These are phyloP conservation scores for Nicotiana attenuata DNA, from an alignment of 257 asterid genomes.

Conservation along the genomic window DNA sequence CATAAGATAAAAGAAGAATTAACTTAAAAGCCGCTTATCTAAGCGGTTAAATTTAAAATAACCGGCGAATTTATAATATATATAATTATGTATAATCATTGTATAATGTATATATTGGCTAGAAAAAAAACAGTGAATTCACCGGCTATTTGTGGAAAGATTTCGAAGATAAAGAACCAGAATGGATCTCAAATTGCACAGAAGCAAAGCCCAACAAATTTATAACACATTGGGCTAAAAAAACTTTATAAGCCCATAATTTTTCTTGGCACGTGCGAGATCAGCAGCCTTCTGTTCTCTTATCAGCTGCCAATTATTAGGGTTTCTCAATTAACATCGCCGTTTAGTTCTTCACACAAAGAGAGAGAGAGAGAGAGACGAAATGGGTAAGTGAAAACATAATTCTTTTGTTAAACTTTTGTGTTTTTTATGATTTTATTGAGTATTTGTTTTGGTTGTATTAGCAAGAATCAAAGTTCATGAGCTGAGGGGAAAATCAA, in stretches of 20 bases:
- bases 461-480: slow-evolving; percentile 71
- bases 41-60: no score
- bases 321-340: not conserved
- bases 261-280: not conserved
- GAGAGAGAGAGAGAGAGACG: not conserved
- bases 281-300: not conserved
- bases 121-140: no score
- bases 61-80: no score
- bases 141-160: no score
- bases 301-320: not conserved
- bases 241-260: not conserved
- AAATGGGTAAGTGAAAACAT: slow-evolving; percentile 25
- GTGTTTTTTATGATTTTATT: not conserved
- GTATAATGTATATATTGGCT: no score
- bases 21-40: no score
- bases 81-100: no score
- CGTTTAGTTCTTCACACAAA: not conserved
- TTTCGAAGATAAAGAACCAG: no score
- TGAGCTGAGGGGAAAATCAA: slow-evolving; percentile 49
- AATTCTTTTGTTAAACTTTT: not conserved
- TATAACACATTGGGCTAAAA: not conserved
- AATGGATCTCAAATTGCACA: no score
- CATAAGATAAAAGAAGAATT: no score
- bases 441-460: not conserved
- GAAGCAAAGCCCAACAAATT: no score